Base-by-base conservation (phyloP, 495 filamentous ascomycete genomes). In the Thozetella sp. region DNA sequence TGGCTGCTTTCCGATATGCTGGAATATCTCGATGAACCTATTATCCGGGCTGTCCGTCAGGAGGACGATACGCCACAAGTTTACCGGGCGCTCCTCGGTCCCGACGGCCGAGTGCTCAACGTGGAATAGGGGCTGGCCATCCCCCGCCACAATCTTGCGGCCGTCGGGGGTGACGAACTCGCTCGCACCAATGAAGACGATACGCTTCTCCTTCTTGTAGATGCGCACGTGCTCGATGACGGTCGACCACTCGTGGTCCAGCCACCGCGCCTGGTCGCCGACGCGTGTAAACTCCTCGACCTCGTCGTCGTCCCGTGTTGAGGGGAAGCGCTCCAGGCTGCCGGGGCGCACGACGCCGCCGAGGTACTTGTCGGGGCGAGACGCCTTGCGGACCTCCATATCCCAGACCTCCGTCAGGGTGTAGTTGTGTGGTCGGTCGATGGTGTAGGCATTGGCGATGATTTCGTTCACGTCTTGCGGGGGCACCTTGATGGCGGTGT, bases 401-500 rank as follows among this genome's bases (percentile, higher is more conserved):
- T 56, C 54, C 54, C 54, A 56, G 2, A 56, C 15, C 17, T 56
- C 27, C 6, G 54, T 43, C 20, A 40, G 34, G 11, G 54, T 37
- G 54, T 56, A 56, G 26, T 22, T 17, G 11, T 40, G 3, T 17
- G 34, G 19, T 12, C 27, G 54, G 19, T 56, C 54, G 12, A 22
- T 40, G 30, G 34, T 40, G 20, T 56, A 56, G 54, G 25, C 24
- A 4, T 30, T 15, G 54, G 27, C 24, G 54, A 56, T 56, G 54
- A 56, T 26, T 24, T 56, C 24, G 30, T 56, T 56, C 1, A 56
- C 54, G 20, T 56, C 43, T 15, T 20, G 23, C 9, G 54, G 26
- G 10, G 24, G 22, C 22, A 73, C 61, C 51, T 69, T 70, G 25
- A 73, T 65, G 40, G 70, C 70, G 13, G 70, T 73, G 53, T 73